Conservation (phyloP, 352 stramenopile genomes). For the Globisporangium perplexum region DNA sequence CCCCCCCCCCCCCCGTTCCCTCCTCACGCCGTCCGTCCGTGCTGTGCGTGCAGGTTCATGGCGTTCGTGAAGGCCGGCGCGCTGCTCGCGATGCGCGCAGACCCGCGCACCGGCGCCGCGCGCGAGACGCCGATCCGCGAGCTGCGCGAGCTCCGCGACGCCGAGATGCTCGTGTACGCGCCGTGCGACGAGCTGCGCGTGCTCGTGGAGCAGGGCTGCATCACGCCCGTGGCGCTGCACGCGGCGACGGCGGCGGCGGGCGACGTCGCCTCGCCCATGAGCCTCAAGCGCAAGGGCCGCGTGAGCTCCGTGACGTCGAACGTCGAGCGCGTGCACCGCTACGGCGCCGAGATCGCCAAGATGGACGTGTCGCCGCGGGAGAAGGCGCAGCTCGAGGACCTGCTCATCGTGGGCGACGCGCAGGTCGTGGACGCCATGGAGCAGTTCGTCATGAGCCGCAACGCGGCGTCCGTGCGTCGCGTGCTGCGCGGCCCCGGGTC, state of each 20-base stretch:
- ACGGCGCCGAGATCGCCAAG: constrained; percentile 52
- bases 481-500: constrained; percentile 35
- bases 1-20: no score
- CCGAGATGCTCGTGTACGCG: constrained; percentile 62
- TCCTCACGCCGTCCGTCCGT: no score
- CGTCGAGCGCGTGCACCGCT: constrained; percentile 60
- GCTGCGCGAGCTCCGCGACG: constrained; percentile 42
- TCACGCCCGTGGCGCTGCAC: constrained; percentile 29
- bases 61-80: constrained; percentile 43
- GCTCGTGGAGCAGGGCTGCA: constrained; percentile 66
- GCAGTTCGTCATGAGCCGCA: constrained; percentile 56
- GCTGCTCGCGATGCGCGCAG: constrained; percentile 35
- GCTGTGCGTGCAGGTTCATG: constrained; percentile 23
- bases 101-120: constrained; percentile 7
- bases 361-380: constrained; percentile 68
- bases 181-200: constrained; percentile 66
- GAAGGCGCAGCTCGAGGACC: constrained; percentile 55
- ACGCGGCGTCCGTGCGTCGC: constrained; percentile 40
- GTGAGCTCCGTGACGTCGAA: constrained; percentile 65
- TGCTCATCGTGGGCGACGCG: constrained; percentile 65
- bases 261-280: constrained; percentile 29
- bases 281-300: constrained; percentile 68
- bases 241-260: constrained; percentile 6
- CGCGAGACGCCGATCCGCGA: constrained; percentile 39
- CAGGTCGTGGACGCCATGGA: constrained; percentile 78